A percentile compares a stretch with the other conserved stretches of the same genome.
Evolutionary conservation across 225 moss, liverwort and hornwort species (phyloP).

Genomic region (Bryoerythrophyllum caledonicum): DNA sequence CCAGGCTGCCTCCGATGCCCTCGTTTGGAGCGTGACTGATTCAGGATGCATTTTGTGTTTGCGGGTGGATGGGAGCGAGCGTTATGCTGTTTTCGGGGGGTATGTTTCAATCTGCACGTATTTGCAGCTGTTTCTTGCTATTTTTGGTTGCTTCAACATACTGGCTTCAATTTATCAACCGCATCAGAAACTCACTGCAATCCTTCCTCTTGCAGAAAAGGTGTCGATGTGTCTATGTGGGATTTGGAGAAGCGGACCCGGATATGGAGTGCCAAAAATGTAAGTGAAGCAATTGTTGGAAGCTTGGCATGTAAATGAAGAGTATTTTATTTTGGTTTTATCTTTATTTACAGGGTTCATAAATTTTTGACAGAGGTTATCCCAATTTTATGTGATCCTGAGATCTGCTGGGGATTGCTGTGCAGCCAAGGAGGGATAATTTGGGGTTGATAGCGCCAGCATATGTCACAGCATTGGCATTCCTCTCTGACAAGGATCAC

Average conservation of each 20-base stretch:
- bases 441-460: constrained; percentile 80
- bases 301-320: neutral
- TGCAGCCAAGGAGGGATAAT: constrained; percentile 83
- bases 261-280: constrained; percentile 86
- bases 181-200: neutral
- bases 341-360: neutral
- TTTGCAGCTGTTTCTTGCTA: neutral
- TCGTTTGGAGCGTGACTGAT: constrained; percentile 66
- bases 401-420: neutral
- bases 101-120: constrained; percentile 21
- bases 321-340: neutral
- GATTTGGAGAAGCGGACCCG: constrained; percentile 59
- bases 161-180: neutral
- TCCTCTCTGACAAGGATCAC: constrained; percentile 70
- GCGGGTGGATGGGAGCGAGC: constrained; percentile 66
- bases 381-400: neutral
- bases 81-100: constrained; percentile 83
- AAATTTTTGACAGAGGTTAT: neutral
- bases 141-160: neutral
- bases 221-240: constrained; percentile 85
- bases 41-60: constrained; percentile 77
- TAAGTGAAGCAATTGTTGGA: constrained; percentile 32
- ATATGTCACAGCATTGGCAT: constrained; percentile 78
- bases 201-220: constrained; percentile 55
- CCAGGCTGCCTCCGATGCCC: constrained; percentile 29